These are phyloP conservation scores for Rutstroemia sp. DNA, from an alignment of 2,329 filamentous ascomycete species.

Conservation along the genomic window DNA sequence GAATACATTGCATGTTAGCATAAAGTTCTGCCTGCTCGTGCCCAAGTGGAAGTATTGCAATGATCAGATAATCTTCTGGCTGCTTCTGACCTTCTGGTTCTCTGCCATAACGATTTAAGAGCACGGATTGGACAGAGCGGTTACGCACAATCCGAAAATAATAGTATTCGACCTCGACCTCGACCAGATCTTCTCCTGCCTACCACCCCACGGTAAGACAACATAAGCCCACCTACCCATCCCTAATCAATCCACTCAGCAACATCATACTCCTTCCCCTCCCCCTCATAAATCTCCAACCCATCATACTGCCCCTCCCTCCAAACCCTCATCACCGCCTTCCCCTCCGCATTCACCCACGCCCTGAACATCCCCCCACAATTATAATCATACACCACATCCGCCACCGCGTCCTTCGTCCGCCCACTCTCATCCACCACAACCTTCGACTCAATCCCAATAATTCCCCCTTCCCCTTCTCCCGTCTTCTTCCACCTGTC, in stretches of 20 bases:
- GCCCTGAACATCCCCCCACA: conserved; percentile 84
- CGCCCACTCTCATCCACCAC: conserved; percentile 34
- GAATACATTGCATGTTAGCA: no score
- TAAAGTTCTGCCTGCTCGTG: no score
- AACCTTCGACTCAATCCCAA: conserved; percentile 62
- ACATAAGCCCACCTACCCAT: not conserved
- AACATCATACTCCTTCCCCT: conserved; percentile 27
- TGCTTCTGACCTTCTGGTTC: no score
- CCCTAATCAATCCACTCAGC: conserved; percentile 17
- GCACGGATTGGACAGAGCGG: no score
- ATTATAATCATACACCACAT: conserved; percentile 72
- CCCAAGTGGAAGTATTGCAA: no score
- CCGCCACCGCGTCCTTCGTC: conserved; percentile 36
- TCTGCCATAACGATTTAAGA: no score
- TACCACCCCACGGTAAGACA: not conserved
- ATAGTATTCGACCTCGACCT: no score
- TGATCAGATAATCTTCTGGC: no score
- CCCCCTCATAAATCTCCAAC: conserved; percentile 27
- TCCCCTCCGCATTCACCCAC: conserved; percentile 58
- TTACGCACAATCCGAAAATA: no score
- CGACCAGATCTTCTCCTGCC: no score
- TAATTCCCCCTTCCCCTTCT: conserved; percentile 80
- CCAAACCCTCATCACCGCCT: conserved; percentile 51
- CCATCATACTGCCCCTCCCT: conserved; percentile 24
- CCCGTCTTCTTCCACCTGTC: conserved; percentile 65